These are phyloP conservation scores for Scytalidium sp. DNA, from an alignment of 2,329 filamentous ascomycete genomes.

Conservation along the genomic window DNA sequence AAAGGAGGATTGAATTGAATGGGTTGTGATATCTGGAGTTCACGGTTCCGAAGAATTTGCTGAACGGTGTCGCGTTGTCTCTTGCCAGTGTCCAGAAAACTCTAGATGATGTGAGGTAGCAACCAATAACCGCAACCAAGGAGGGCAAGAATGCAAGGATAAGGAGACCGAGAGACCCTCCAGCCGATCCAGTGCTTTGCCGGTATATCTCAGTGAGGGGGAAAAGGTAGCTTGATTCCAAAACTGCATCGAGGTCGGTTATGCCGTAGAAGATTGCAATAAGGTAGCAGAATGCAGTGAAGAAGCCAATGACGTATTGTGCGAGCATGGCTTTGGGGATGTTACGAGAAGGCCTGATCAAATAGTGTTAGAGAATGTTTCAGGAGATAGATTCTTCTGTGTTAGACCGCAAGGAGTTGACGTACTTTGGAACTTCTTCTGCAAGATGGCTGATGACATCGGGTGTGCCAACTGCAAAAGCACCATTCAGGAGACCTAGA, in stretches of 20 bases:
- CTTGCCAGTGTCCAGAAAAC: slow-evolving; percentile 61
- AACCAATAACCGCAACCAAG: slow-evolving; percentile 49
- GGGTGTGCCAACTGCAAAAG: slow-evolving; percentile 64
- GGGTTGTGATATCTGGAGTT: slow-evolving; percentile 44
- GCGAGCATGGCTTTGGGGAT: slow-evolving; percentile 51
- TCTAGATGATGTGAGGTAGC: slow-evolving; percentile 58
- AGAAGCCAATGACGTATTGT: slow-evolving; percentile 47
- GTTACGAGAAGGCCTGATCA: slow-evolving; percentile 39
- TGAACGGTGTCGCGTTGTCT: slow-evolving; percentile 54
- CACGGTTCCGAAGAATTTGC: slow-evolving; percentile 44
- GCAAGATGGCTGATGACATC: slow-evolving; percentile 64
- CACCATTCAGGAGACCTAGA: slow-evolving; percentile 63
- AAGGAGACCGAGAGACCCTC: slow-evolving; percentile 49
- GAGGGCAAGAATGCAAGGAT: slow-evolving; percentile 52
- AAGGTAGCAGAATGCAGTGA: slow-evolving; percentile 50
- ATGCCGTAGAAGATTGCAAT: slow-evolving; percentile 57
- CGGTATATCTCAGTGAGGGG: slow-evolving; percentile 66
- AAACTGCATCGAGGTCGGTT: slow-evolving; percentile 49
- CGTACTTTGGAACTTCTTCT: slow-evolving; percentile 54
- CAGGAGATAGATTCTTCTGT: neutral
- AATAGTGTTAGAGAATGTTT: neutral
- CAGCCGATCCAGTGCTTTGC: slow-evolving; percentile 50
- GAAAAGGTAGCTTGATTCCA: slow-evolving; percentile 47
- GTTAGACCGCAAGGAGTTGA: neutral
- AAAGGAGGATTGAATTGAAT: slow-evolving; percentile 52